phyloP scores from a whole-genome alignment of 805 yeast genomes.

The Jamesozyma jinghongensis region DNA sequence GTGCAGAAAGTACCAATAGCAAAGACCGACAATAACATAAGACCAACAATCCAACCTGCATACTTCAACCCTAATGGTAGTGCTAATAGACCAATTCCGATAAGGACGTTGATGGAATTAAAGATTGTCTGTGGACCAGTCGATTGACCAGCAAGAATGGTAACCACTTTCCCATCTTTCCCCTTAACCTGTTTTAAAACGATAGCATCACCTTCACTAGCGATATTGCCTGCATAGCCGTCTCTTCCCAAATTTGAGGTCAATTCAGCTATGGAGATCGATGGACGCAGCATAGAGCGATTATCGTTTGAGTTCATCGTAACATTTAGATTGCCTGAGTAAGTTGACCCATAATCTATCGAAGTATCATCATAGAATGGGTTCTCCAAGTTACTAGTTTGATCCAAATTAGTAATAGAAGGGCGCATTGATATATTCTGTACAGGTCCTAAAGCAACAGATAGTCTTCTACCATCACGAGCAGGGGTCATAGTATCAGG shows the following conservation, averaged over 20 bases:
- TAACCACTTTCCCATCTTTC: constrained; percentile 57
- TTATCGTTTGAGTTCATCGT: not conserved
- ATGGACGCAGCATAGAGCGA: constrained; percentile 28
- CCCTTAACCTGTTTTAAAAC: constrained; percentile 58
- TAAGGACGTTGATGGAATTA: constrained; percentile 66
- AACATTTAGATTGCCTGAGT: constrained; percentile 1
- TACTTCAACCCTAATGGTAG: constrained; percentile 59
- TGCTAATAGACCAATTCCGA: constrained; percentile 69
- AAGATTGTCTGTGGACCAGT: constrained; percentile 70
- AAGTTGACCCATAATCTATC: constrained; percentile 36
- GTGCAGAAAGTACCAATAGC: constrained; percentile 68
- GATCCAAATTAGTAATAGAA: constrained; percentile 17
- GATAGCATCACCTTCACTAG: constrained; percentile 41
- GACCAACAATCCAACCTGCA: constrained; percentile 66
- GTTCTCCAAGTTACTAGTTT: constrained; percentile 2
- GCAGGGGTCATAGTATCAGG: constrained; percentile 63
- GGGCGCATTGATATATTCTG: constrained; percentile 16
- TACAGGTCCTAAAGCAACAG: constrained; percentile 25
- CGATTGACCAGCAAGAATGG: constrained; percentile 73
- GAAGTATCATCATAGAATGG: constrained; percentile 11
- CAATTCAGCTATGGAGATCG: constrained; percentile 39
- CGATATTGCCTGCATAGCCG: constrained; percentile 19
- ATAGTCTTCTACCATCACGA: constrained; percentile 51
- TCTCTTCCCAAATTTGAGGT: constrained; percentile 34
- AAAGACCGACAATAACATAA: constrained; percentile 46